A percentile compares a stretch with the other conserved stretches of the same genome.
Conservation (phyloP, 306 rosid genomes). For the Fagus crenata region DNA sequence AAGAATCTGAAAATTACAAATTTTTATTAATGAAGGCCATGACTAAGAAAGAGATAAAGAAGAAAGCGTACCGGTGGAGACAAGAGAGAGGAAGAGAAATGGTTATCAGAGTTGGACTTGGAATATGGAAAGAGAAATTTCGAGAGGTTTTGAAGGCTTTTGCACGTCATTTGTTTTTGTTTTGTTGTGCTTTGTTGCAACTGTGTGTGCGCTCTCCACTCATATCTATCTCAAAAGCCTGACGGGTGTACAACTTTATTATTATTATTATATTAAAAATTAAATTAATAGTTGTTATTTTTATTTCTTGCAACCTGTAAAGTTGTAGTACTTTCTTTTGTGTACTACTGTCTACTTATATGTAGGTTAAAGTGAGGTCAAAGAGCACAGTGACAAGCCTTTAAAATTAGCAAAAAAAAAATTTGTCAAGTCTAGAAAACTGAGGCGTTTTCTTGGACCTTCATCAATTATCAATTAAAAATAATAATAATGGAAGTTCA, state of each 20-base stretch:
- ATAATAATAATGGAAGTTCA: no score
- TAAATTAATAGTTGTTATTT: not conserved
- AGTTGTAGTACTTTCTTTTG: no score
- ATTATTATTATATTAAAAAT: not conserved
- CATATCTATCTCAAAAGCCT: not conserved
- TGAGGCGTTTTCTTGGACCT: no score
- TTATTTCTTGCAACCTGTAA: no score
- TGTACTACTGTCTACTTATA: no score
- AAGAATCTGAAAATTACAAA: not conserved
- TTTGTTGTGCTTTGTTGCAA: not conserved
- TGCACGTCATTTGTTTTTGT: constrained; percentile 2
- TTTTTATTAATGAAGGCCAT: not conserved
- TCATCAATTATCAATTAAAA: no score
- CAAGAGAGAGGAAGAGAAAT: not conserved
- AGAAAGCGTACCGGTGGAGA: not conserved
- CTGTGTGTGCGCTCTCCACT: constrained; percentile 2
- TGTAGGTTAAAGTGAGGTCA: not conserved
- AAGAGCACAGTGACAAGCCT: not conserved
- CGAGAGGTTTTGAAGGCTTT: not conserved
- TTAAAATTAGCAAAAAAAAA: no score
- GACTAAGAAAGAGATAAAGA: not conserved
- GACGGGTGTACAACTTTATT: not conserved
- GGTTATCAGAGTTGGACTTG: not conserved
- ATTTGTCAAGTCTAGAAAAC: no score
- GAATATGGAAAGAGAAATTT: not conserved